These are phyloP conservation scores for Carallia brachiata DNA, from an alignment of 345 rosid genomes.

Conservation along the genomic window DNA sequence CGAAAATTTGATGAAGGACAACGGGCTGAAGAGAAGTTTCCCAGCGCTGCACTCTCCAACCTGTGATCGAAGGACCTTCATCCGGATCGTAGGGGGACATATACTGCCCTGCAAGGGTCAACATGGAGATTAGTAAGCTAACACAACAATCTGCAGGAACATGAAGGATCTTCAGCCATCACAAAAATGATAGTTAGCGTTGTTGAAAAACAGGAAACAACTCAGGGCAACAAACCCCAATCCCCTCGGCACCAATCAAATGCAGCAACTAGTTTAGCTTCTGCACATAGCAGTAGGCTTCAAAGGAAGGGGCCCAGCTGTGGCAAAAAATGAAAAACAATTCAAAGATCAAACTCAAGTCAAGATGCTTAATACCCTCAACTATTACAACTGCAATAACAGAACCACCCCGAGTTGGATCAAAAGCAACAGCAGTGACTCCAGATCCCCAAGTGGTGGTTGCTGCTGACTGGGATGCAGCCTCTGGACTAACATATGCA, in stretches of 20 bases:
- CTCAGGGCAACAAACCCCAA: no score
- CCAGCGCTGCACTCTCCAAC: constrained; percentile 99
- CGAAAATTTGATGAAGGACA: constrained; percentile 96
- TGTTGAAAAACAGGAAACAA: no score
- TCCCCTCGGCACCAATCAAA: no score
- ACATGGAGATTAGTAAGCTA: constrained; percentile 7
- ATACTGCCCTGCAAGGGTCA: constrained; percentile 69
- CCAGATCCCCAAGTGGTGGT: constrained; percentile 99
- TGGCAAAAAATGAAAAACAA: not conserved
- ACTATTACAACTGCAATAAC: constrained; percentile 97
- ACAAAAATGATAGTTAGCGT: not conserved
- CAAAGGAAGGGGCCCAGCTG: no score
- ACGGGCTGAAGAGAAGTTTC: constrained; percentile 97
- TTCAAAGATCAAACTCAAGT: constrained; percentile 1
- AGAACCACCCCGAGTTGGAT: constrained; percentile 98
- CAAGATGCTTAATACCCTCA: constrained; percentile 56
- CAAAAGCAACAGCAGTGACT: constrained; percentile 98
- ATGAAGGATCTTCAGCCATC: not conserved
- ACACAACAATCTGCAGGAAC: constrained; percentile 2
- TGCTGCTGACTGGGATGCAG: constrained; percentile 95
- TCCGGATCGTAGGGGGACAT: constrained; percentile 99
- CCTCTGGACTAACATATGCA: constrained; percentile 98
- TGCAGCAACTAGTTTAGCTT: no score
- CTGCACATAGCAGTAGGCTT: no score
- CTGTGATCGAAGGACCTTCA: constrained; percentile 99